A percentile compares a stretch with the other conserved stretches of the same genome.
Conservation (phyloP, 2,329 filamentous ascomycete genomes). For the Huntiella moniliformis region DNA sequence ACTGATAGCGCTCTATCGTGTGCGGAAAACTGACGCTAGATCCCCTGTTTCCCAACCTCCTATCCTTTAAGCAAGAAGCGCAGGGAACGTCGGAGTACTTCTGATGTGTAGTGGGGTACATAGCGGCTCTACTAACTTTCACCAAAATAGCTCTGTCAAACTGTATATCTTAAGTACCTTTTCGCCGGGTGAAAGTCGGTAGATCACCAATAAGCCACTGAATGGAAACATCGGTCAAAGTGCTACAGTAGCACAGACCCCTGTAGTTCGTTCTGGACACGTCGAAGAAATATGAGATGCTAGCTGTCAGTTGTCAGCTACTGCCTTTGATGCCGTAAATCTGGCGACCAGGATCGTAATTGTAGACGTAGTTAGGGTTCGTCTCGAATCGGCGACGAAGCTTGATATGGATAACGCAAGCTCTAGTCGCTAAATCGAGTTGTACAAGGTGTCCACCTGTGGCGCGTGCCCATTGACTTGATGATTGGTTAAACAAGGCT, state of each 20-base stretch:
- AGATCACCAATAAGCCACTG: too few species aligned
- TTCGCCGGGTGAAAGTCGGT: background rate
- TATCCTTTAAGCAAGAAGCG: conserved; percentile 1
- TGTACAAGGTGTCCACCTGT: conserved; percentile 5
- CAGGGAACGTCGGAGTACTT: conserved; percentile 8
- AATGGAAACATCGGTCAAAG: too few species aligned
- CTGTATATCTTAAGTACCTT: conserved; percentile 1
- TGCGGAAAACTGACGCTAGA: background rate
- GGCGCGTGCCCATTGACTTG: conserved; percentile 2
- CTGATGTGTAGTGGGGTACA: background rate
- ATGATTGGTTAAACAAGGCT: conserved; percentile 4
- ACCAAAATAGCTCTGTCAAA: background rate
- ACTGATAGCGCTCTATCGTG: conserved; percentile 6
- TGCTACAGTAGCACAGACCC: background rate
- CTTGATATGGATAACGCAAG: background rate
- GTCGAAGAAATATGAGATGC: conserved; percentile 6
- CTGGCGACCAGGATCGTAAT: too few species aligned
- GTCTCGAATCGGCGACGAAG: background rate
- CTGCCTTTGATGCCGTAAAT: background rate
- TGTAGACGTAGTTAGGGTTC: background rate
- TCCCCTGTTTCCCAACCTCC: conserved; percentile 11
- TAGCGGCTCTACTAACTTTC: background rate
- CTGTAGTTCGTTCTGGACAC: conserved; percentile 9
- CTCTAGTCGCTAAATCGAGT: conserved; percentile 2
- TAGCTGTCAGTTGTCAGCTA: background rate